A percentile compares a stretch with the other conserved stretches of the same genome.
These are phyloP conservation scores for Agrocybe chaxingu DNA, from an alignment of 768 basidiomycete species.

Conservation along the genomic window DNA sequence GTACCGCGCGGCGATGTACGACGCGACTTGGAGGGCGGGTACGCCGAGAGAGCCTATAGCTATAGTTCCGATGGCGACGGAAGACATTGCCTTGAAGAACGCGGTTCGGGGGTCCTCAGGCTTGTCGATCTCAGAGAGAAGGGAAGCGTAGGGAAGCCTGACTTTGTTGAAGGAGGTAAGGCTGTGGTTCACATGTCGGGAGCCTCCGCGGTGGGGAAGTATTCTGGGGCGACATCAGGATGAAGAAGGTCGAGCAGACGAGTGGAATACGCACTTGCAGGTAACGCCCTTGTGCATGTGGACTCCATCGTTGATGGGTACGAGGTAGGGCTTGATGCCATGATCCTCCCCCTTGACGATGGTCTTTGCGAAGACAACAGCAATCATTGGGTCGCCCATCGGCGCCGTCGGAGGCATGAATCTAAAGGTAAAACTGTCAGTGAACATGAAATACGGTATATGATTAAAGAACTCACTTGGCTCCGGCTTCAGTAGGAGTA, in stretches of 20 bases:
- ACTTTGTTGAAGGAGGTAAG: slow-evolving; percentile 36
- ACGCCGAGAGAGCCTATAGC: slow-evolving; percentile 6
- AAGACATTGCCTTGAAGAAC: slow-evolving; percentile 18
- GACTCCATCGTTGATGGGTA: slow-evolving; percentile 34
- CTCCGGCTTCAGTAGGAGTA: slow-evolving; percentile 30
- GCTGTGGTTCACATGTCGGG: slow-evolving; percentile 29
- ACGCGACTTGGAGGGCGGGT: background rate
- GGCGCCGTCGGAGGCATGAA: slow-evolving; percentile 45
- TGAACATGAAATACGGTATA: background rate
- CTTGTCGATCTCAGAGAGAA: slow-evolving; percentile 23
- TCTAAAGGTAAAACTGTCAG: slow-evolving; percentile 15
- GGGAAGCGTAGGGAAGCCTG: slow-evolving; percentile 24
- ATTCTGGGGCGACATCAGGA: slow-evolving; percentile 3
- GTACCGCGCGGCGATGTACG: slow-evolving; percentile 1
- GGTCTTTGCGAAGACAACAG: slow-evolving; percentile 37
- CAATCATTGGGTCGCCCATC: slow-evolving; percentile 29
- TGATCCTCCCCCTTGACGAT: slow-evolving; percentile 29
- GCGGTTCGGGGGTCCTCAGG: slow-evolving; percentile 6
- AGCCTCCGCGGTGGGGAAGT: slow-evolving; percentile 21
- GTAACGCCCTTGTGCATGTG: slow-evolving; percentile 33
- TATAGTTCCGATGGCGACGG: slow-evolving; percentile 2
- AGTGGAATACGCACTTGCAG: slow-evolving; percentile 15
- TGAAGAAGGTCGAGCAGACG: too few species aligned
- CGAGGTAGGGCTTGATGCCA: slow-evolving; percentile 38
- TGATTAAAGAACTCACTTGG: slow-evolving; percentile 29